Conservation (phyloP, 2,329 filamentous ascomycete genomes). For the Pseudomassariella vexata region DNA sequence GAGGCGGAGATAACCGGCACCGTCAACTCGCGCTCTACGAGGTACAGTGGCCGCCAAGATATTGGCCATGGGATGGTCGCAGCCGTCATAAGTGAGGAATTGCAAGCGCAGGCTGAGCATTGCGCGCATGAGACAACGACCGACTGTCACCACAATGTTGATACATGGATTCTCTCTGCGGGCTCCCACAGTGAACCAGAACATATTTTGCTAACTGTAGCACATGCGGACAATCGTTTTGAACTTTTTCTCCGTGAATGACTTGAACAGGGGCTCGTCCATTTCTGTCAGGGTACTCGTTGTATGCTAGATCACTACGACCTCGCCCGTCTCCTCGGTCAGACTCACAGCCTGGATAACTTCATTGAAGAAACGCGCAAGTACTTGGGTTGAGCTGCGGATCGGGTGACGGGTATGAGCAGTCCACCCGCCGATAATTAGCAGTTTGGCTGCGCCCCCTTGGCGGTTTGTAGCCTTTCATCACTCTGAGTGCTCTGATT, state of each 20-base stretch:
- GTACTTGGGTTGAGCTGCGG: conserved; percentile 4
- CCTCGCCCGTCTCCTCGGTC: neutral
- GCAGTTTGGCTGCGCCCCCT: too few species aligned
- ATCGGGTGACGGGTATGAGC: conserved; percentile 7
- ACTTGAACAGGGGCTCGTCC: conserved; percentile 24
- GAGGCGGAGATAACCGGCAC: too few species aligned
- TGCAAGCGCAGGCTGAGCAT: conserved; percentile 9
- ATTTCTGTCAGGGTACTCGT: conserved; percentile 18
- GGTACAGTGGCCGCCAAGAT: too few species aligned
- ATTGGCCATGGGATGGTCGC: conserved; percentile 4
- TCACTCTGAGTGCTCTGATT: too few species aligned
- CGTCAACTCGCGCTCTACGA: too few species aligned
- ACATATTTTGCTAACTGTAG: conserved; percentile 7
- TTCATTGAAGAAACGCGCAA: conserved; percentile 6
- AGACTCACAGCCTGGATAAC: conserved; percentile 6
- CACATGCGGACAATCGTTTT: conserved; percentile 7
- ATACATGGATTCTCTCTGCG: conserved; percentile 10
- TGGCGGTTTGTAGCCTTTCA: too few species aligned
- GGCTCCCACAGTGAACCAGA: conserved; percentile 10
- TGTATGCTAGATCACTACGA: conserved; percentile 2
- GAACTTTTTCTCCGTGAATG: conserved; percentile 8
- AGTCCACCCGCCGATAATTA: conserved; percentile 14
- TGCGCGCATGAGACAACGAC: conserved; percentile 10
- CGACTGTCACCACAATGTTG: conserved; percentile 11
- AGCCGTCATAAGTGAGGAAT: conserved; percentile 8